Evolutionary conservation across 2,329 filamentous ascomycete genomes (phyloP).

Genomic region (Thermoascus crustaceus): DNA sequence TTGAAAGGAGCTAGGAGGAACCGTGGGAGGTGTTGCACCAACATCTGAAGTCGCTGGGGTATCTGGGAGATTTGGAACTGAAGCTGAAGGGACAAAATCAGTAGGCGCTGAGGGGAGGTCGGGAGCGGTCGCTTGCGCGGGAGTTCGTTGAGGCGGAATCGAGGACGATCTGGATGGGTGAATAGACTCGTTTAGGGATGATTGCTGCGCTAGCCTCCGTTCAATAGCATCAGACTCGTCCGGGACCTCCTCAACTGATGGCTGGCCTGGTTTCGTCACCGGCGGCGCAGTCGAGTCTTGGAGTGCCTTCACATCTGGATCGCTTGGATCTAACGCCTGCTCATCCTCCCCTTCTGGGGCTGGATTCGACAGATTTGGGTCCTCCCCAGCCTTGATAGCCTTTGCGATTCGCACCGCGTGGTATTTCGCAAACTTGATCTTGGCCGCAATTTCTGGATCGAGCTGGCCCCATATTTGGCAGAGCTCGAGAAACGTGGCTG

Average conservation of each 20-base stretch:
- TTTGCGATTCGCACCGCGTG: slow-evolving; percentile 86
- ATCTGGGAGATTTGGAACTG: slow-evolving; percentile 24
- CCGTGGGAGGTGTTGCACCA: slow-evolving; percentile 8
- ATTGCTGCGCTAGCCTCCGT: slow-evolving; percentile 37
- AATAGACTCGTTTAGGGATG: slow-evolving; percentile 43
- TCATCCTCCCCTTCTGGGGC: slow-evolving; percentile 48
- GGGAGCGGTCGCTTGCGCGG: slow-evolving; percentile 21
- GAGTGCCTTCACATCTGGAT: slow-evolving; percentile 56
- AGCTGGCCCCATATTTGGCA: slow-evolving; percentile 72
- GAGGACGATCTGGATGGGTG: slow-evolving; percentile 42
- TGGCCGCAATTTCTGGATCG: slow-evolving; percentile 68
- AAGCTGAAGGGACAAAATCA: slow-evolving; percentile 21
- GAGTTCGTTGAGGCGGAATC: slow-evolving; percentile 21
- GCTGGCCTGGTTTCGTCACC: slow-evolving; percentile 37
- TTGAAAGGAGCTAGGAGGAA: slow-evolving; percentile 27
- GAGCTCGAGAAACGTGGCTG: slow-evolving; percentile 84
- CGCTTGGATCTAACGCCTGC: slow-evolving; percentile 51
- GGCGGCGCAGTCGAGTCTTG: slow-evolving; percentile 37
- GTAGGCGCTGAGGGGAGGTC: slow-evolving; percentile 33
- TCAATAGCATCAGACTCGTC: slow-evolving; percentile 48
- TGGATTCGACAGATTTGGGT: slow-evolving; percentile 88
- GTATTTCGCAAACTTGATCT: slow-evolving; percentile 95
- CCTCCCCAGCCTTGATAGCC: slow-evolving; percentile 80
- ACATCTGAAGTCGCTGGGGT: slow-evolving; percentile 17
- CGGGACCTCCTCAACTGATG: slow-evolving; percentile 53